Conservation (phyloP, 179 eudicot species). For the Beta macrorhiza region DNA sequence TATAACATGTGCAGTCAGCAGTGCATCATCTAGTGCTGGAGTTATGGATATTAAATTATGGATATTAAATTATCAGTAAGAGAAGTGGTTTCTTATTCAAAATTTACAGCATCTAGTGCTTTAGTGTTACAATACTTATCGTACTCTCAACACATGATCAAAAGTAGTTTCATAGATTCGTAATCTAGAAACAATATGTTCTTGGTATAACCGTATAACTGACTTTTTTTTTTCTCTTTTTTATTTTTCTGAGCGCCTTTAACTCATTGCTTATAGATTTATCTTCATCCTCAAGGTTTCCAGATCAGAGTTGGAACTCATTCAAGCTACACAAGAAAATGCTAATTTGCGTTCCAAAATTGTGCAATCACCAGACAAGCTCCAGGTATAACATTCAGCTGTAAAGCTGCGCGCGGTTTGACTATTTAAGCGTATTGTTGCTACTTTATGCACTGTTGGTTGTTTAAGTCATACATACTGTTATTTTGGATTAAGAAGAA, state of each 20-base stretch:
- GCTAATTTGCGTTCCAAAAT: slow-evolving; percentile 71
- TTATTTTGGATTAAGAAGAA: neutral
- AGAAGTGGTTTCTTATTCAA: neutral
- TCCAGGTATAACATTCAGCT: slow-evolving; percentile 49
- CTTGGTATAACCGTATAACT: too few species aligned
- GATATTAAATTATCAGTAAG: neutral
- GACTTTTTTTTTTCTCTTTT: too few species aligned
- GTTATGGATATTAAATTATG: neutral
- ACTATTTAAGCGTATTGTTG: neutral
- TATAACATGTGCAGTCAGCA: neutral
- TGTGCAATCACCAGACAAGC: slow-evolving; percentile 92
- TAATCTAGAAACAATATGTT: neutral
- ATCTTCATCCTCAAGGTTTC: slow-evolving; percentile 46
- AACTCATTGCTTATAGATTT: slow-evolving; percentile 9
- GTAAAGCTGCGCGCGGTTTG: neutral
- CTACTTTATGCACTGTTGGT: neutral
- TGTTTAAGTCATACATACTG: neutral
- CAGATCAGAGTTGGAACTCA: slow-evolving; percentile 71
- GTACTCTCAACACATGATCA: neutral
- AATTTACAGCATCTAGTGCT: neutral
- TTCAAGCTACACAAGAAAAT: slow-evolving; percentile 83
- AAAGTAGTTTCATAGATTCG: neutral
- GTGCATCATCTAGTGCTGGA: neutral
- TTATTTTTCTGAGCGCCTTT: neutral
- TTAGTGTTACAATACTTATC: neutral